These are phyloP conservation scores for Gracilaria caudata DNA, from an alignment of 23 red algal genomes.

Conservation along the genomic window DNA sequence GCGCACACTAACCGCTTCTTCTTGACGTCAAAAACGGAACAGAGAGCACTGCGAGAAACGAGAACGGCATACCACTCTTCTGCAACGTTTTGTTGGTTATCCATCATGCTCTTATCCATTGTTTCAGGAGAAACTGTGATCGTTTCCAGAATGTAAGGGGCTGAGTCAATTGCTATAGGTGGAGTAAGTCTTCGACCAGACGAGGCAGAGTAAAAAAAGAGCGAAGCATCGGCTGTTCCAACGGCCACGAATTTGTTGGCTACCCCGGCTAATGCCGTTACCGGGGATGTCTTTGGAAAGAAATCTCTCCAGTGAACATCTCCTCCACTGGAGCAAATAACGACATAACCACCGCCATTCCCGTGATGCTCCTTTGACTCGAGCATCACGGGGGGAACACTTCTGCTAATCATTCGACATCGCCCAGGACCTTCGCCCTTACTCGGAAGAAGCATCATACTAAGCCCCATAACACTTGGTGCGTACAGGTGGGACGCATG, in stretches of 20 bases:
- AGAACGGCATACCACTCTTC: constrained; percentile 68
- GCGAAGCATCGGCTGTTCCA: constrained; percentile 80
- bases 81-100: neutral
- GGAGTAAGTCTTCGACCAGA: constrained; percentile 74
- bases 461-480: constrained; percentile 69
- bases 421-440: constrained; percentile 56
- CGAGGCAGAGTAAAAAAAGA: constrained; percentile 68
- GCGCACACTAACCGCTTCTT: constrained; percentile 74
- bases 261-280: constrained; percentile 59
- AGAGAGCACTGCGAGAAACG: constrained; percentile 69
- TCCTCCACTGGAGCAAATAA: constrained; percentile 61
- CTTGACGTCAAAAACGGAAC: constrained; percentile 69
- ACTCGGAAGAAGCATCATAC: constrained; percentile 71
- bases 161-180: constrained; percentile 82
- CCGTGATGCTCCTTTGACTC: constrained; percentile 65
- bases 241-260: constrained; percentile 54
- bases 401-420: constrained; percentile 68
- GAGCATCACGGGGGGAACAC: constrained; percentile 50
- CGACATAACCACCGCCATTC: constrained; percentile 59
- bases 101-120: neutral
- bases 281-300: constrained; percentile 37
- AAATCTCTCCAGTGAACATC: constrained; percentile 72
- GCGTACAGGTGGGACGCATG: constrained; percentile 60
- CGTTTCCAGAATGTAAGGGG: constrained; percentile 77
- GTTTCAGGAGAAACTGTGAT: constrained; percentile 12